Base-by-base conservation (phyloP, 2,329 filamentous ascomycete species). In the Cladosporium sp. region DNA sequence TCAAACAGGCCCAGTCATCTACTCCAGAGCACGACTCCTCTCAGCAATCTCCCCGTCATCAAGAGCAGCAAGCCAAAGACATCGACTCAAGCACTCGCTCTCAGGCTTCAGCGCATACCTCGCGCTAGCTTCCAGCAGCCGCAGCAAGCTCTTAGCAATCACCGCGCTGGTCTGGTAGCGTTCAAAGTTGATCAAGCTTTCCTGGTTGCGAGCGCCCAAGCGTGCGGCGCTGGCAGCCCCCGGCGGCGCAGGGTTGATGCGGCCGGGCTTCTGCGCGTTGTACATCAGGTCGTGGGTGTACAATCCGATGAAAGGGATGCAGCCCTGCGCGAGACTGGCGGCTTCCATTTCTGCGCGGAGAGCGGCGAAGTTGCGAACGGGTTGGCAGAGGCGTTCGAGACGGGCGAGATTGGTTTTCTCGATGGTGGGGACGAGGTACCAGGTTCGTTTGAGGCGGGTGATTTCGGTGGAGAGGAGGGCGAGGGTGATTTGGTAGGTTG, bases 211-310 rank as follows among this genome's bases (percentile, higher is more conserved):
- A 5, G 37, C 20, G n/a, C 45, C 55, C 19, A 50, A 9, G 15
- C 55, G 37, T 5, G 47, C 56, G 17, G 50, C n/a, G 34, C 22
- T 28, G 11, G 51, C 47, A 14, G 55, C 43, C 7, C 50, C 34
- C 14, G 55, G 59, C 59, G 42, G 63, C 57, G 28, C 65, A 67
- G 15, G 72, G 84, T 88, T 66, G 64, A 92, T 87, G 71, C 89
- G 87, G 1, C 87, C 86, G 1, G 90, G 88, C 62, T 90, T 84
- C 71, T 93, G 88, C 1, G 87, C 85, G 67, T 92, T 93, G 78
- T 89, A 90, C 45, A 92, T 84, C 40, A 94, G 79, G 69, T 94
- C 90, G 68, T 92, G 89, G 1, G 89, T 93, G 72, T 94, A 94
- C 58, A 87, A 77, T 20, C 84, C 90, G 50, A 94, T 88, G 70